Percentiles rank a stretch among this genome's conserved stretches.
Conservation (phyloP, 257 asterid genomes). For the Penstemon newberryi region DNA sequence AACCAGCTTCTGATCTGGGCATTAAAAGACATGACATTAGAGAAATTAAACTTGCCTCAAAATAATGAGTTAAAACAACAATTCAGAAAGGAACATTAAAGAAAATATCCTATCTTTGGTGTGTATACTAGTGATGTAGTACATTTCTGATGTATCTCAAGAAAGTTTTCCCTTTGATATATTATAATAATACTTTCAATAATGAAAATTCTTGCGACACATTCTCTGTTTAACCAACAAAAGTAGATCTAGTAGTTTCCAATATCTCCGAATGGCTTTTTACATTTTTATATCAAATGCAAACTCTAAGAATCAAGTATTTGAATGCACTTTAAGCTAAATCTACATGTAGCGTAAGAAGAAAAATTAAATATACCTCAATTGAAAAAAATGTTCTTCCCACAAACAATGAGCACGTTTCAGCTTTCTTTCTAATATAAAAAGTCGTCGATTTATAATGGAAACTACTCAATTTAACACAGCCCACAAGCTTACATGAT, state of each 20-base stretch:
- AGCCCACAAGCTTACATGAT: neutral
- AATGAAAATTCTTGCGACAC: neutral
- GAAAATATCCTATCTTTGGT: neutral
- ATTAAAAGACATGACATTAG: conserved; percentile 25
- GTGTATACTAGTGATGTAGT: neutral
- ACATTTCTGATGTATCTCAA: neutral
- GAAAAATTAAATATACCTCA: neutral
- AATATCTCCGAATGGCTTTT: neutral
- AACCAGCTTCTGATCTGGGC: conserved; percentile 57
- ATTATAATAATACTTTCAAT: neutral
- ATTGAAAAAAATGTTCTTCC: neutral
- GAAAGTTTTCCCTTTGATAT: neutral
- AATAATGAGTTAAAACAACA: neutral
- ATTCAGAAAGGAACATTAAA: neutral
- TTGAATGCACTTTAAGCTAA: neutral
- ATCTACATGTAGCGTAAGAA: neutral
- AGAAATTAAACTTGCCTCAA: conserved; percentile 17
- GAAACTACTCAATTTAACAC: neutral
- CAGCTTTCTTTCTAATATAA: neutral
- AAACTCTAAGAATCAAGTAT: neutral
- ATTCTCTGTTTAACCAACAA: neutral
- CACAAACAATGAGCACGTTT: conserved; percentile 1
- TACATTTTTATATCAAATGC: neutral
- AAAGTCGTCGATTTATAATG: neutral
- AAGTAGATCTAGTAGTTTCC: neutral